Base-by-base conservation (phyloP, 768 basidiomycete genomes). In the Xerocomus brunneocitrinus region DNA sequence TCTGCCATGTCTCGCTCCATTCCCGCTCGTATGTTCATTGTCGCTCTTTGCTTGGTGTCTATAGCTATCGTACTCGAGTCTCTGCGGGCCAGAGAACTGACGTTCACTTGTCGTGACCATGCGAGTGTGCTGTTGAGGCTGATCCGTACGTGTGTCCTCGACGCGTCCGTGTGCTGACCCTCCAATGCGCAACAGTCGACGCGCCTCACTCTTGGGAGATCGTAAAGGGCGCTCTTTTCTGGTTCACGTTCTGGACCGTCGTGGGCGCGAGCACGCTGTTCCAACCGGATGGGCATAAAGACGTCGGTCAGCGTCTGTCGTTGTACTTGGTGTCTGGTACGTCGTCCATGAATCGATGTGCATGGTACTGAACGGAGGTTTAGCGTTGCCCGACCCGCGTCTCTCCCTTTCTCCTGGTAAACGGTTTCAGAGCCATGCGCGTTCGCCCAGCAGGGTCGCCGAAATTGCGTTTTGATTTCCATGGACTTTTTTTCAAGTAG, bases 1-100 rank as follows among this genome's bases (percentile, higher is more conserved):
- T 40, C 22, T 19, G 30, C 22, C 27, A 60, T 60, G 57, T 56
- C 47, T 36, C 38, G 44, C 44, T 43, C 46, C 5, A 25, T 30
- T 12, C 43, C 55, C 47, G 32, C 49, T 49, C 58, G 52, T 47
- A 41, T 46, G 14, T 47, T 54, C 30, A 45, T 54, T 10, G 60
- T 55, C 58, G 60, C 55, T 61, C 60, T 61, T 55, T 61, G 50
- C 31, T 38, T 60, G 48, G 14, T 57, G 22, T 60, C 25, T 2
- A n/a, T 53, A 2, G 3, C 36, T 10, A 12, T 60, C 40, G 22
- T 51, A 34, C 40, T 50, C 19, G 50, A 50, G 5, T 50, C 48
- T 57, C 53, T 57, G 53, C 58, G 40, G 5, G 16, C 34, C 16
- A 30, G 5, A 3, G 25, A 38, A 19, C 19, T 19, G 19, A 19